Percentiles rank a stretch among this genome's conserved stretches.
These are phyloP conservation scores for Sutorius eximius DNA, from an alignment of 1,284 basidiomycete species.

Conservation along the genomic window DNA sequence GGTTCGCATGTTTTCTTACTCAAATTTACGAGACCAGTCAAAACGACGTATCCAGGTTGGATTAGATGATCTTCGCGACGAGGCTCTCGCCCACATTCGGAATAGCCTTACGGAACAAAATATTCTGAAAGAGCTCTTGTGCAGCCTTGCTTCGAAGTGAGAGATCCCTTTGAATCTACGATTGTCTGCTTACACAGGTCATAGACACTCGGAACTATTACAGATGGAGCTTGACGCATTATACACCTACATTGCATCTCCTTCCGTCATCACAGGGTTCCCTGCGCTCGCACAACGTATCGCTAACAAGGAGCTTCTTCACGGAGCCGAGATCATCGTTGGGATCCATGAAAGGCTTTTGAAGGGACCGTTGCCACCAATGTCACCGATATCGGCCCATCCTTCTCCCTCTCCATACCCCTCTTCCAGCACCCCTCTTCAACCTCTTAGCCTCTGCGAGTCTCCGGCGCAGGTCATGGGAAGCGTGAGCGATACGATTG, in stretches of 20 bases:
- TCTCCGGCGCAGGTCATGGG: neutral
- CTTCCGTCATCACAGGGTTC: conserved; percentile 12
- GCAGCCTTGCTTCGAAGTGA: conserved; percentile 22
- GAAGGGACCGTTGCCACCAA: neutral
- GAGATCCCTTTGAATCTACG: neutral
- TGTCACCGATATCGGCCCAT: too few relatives aligned
- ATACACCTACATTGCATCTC: conserved; percentile 23
- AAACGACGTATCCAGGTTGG: conserved; percentile 14
- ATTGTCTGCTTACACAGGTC: neutral
- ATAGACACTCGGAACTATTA: conserved; percentile 20
- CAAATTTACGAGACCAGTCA: neutral
- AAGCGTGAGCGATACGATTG: neutral
- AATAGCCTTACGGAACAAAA: conserved; percentile 26
- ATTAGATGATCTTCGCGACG: conserved; percentile 18
- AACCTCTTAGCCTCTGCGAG: neutral
- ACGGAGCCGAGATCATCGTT: conserved; percentile 25
- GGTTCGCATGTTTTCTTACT: conserved; percentile 9
- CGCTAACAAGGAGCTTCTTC: conserved; percentile 19
- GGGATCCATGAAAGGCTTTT: conserved; percentile 25
- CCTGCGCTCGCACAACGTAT: conserved; percentile 15
- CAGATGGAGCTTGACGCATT: conserved; percentile 30
- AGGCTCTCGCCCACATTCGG: conserved; percentile 20
- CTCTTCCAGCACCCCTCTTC: neutral
- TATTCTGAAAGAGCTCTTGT: conserved; percentile 24
- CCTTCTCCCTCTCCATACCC: neutral